Conservation (phyloP, 768 basidiomycete genomes). For the Tulasnella calospora region DNA sequence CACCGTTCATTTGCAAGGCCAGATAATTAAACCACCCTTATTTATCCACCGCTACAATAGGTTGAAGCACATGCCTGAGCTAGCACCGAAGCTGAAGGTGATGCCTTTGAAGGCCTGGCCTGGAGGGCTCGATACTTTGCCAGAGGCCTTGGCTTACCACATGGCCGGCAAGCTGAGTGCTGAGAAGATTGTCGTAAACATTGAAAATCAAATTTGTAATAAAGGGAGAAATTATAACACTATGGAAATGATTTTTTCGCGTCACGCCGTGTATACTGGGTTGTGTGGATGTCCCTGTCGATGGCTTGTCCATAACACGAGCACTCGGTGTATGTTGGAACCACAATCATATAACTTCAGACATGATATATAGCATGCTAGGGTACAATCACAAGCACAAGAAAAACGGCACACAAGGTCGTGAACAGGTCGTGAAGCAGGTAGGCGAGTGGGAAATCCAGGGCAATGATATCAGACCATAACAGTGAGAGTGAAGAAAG, state of each 20-base stretch:
- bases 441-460: too few relatives aligned
- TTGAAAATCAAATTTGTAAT: not conserved
- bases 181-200: slow-evolving; percentile 27
- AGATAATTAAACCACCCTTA: not conserved
- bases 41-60: not conserved
- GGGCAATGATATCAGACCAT: not conserved
- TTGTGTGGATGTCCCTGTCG: too few relatives aligned
- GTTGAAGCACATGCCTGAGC: not conserved
- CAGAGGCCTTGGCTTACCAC: slow-evolving; percentile 29
- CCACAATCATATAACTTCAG: too few relatives aligned
- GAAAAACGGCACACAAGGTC: not conserved
- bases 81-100: slow-evolving; percentile 10
- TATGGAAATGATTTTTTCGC: too few relatives aligned
- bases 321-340: too few relatives aligned
- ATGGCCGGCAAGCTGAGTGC: slow-evolving; percentile 29
- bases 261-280: too few relatives aligned
- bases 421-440: not conserved
- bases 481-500: not conserved
- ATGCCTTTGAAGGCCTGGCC: slow-evolving; percentile 19
- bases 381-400: not conserved
- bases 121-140: slow-evolving; percentile 28
- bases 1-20: not conserved
- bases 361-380: not conserved
- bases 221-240: not conserved
- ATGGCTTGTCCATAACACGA: too few relatives aligned